Evolutionary conservation across 805 yeast species (phyloP).

Genomic region (Cyberlindnera meyerae): DNA sequence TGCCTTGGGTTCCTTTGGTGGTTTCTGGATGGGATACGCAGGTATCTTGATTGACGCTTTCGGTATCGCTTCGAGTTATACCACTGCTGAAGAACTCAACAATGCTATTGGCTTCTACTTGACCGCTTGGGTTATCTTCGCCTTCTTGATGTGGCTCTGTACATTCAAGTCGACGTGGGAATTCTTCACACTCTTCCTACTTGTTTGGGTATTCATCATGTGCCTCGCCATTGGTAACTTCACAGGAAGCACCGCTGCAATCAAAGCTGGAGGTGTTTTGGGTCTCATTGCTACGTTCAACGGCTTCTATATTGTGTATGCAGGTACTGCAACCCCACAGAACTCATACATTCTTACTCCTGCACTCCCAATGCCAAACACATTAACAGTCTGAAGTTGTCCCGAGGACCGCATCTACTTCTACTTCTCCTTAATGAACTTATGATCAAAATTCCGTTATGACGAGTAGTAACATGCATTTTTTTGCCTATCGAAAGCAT

Average conservation of each 20-base stretch:
- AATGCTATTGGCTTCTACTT: slow-evolving; percentile 56
- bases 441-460: too few species aligned
- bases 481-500: too few species aligned
- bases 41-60: slow-evolving; percentile 57
- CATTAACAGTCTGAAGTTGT: slow-evolving; percentile 28
- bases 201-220: slow-evolving; percentile 51
- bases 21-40: slow-evolving; percentile 75
- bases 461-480: too few species aligned
- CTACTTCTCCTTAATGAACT: not conserved
- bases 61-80: slow-evolving; percentile 47
- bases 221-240: slow-evolving; percentile 47
- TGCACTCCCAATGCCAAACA: slow-evolving; percentile 50
- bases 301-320: slow-evolving; percentile 62
- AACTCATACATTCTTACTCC: slow-evolving; percentile 54
- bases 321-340: slow-evolving; percentile 53
- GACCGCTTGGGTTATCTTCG: slow-evolving; percentile 61
- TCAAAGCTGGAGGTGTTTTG: slow-evolving; percentile 57
- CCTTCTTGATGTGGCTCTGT: slow-evolving; percentile 51
- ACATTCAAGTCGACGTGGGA: slow-evolving; percentile 58
- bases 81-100: slow-evolving; percentile 37
- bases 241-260: slow-evolving; percentile 38
- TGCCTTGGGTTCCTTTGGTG: slow-evolving; percentile 47
- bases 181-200: slow-evolving; percentile 49
- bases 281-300: slow-evolving; percentile 51
- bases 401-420: too few species aligned